These are phyloP conservation scores for Pseudocercospora pini-densiflorae DNA, from an alignment of 2,329 filamentous ascomycete species.

Conservation along the genomic window DNA sequence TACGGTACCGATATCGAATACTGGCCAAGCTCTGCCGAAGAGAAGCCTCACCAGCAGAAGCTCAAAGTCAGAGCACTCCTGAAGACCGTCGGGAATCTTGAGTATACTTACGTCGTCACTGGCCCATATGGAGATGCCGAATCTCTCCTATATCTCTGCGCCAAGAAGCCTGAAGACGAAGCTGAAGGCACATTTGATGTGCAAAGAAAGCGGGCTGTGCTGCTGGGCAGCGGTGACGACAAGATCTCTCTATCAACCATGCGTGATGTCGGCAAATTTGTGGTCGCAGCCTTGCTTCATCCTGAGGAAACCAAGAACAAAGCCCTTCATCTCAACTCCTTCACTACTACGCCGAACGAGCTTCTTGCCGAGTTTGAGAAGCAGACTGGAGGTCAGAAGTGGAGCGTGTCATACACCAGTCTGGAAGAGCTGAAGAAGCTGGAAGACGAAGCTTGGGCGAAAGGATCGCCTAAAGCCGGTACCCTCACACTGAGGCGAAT, in stretches of 20 bases:
- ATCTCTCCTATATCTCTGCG: slow-evolving; percentile 56
- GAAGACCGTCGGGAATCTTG: slow-evolving; percentile 57
- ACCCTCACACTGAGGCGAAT: slow-evolving; percentile 68
- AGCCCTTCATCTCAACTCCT: slow-evolving; percentile 71
- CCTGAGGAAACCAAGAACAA: slow-evolving; percentile 59
- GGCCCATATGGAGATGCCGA: slow-evolving; percentile 66
- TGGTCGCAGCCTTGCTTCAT: slow-evolving; percentile 65
- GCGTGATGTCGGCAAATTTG: slow-evolving; percentile 70
- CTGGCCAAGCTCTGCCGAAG: slow-evolving; percentile 57
- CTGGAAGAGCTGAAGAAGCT: slow-evolving; percentile 58
- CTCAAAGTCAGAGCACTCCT: slow-evolving; percentile 68
- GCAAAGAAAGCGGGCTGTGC: slow-evolving; percentile 59
- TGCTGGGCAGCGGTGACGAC: slow-evolving; percentile 66
- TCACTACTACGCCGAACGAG: slow-evolving; percentile 66
- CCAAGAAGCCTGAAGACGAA: slow-evolving; percentile 44
- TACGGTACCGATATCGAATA: slow-evolving; percentile 71
- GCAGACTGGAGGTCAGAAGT: slow-evolving; percentile 62
- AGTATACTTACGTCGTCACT: slow-evolving; percentile 71
- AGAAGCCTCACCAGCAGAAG: slow-evolving; percentile 72
- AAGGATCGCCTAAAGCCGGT: slow-evolving; percentile 57
- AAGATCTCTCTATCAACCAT: slow-evolving; percentile 72
- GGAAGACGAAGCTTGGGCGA: slow-evolving; percentile 65
- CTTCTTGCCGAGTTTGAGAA: slow-evolving; percentile 71
- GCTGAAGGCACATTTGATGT: slow-evolving; percentile 64
- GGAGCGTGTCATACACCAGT: slow-evolving; percentile 59